A percentile compares a stretch with the other conserved stretches of the same genome.
phyloP scores from a whole-genome alignment of 2,329 filamentous ascomycete species.

The Claviceps africana region DNA sequence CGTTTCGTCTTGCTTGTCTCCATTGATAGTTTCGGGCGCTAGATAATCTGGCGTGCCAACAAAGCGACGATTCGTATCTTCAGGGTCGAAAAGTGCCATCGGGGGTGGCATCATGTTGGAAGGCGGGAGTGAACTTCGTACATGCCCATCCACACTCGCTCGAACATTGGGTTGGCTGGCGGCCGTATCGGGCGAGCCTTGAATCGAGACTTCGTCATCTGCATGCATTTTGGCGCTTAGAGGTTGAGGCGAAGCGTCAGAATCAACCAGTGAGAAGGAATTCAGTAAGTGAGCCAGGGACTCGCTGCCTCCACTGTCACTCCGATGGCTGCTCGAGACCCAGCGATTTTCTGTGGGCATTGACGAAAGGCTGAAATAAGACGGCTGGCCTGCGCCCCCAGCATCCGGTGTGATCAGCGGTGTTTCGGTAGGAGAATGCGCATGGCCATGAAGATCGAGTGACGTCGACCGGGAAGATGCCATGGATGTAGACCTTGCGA shows the following conservation, averaged over 20 bases:
- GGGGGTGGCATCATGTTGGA: slow-evolving; percentile 72
- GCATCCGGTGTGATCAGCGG: slow-evolving; percentile 70
- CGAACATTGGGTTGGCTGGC: slow-evolving; percentile 21
- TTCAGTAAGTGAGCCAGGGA: slow-evolving; percentile 70
- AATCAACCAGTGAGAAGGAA: slow-evolving; percentile 60
- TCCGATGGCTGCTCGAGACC: slow-evolving; percentile 62
- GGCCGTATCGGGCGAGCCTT: slow-evolving; percentile 64
- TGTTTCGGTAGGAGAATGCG: slow-evolving; percentile 67
- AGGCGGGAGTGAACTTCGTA: slow-evolving; percentile 25
- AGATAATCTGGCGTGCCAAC: slow-evolving; percentile 96
- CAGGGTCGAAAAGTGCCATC: slow-evolving; percentile 88
- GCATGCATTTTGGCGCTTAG: slow-evolving; percentile 42
- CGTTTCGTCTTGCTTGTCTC: slow-evolving; percentile 88
- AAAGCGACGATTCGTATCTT: slow-evolving; percentile 84
- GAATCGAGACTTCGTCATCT: slow-evolving; percentile 63
- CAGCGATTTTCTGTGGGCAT: slow-evolving; percentile 45
- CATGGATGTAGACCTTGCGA: slow-evolving; percentile 71
- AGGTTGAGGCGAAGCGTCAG: slow-evolving; percentile 25
- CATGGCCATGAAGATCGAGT: slow-evolving; percentile 65
- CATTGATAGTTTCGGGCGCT: slow-evolving; percentile 91
- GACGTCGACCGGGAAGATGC: slow-evolving; percentile 87
- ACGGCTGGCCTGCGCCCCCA: slow-evolving; percentile 60
- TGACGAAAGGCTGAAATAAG: slow-evolving; percentile 69
- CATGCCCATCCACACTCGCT: slow-evolving; percentile 21
- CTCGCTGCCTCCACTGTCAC: slow-evolving; percentile 87